Evolutionary conservation across 495 filamentous ascomycete genomes (phyloP), one percentile per base, ranked within the genome.

Genomic region (Lepidopterella palustris): DNA sequence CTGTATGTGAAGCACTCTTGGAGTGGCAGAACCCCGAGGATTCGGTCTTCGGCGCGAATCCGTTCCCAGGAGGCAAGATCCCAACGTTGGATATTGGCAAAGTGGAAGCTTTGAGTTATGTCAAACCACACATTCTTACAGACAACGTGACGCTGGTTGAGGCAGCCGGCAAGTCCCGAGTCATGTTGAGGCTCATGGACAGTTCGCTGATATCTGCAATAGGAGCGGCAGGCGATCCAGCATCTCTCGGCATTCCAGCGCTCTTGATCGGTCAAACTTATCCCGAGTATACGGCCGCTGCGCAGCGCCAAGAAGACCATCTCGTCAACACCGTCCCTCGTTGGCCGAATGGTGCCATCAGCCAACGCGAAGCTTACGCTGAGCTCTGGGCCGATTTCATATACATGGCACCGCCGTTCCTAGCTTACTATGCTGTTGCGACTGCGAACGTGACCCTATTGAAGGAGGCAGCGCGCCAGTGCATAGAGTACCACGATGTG

Each of bases 381-480:
- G 77, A 80, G 55, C 64, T 78, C 13, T 82, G 79, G 79, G 74
- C 75, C 11, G 79, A 82, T 65, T 78, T 78, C 57, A 62, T 77
- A 23, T 76, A 76, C 66, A 82, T 82, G 79, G 73, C 70, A 11
- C 77, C 77, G n/a, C 78, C 79, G 4, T 78, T 77, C 56, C 68
- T 82, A 24, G 79, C 79, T 11, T 82, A 79, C 64, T 73, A 76
- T 54, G 77, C 69, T n/a, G 74, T 79, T 5, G 70, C 70, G 35
- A 62, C 63, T 6, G 62, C 68, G 9, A 65, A 79, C 56, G 49
- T 65, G n/a, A 54, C 40, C 18, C 58, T 76, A 8, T 53, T 78
- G 21, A 66, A 64, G 13, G 68, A 72, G 45, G 71, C 77, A 1
- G 63, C 78, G 23, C 57, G 68, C 15, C 79, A 82, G 61, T 73